Conservation (phyloP, 257 asterid species). For the Salvia miltiorrhiza region DNA sequence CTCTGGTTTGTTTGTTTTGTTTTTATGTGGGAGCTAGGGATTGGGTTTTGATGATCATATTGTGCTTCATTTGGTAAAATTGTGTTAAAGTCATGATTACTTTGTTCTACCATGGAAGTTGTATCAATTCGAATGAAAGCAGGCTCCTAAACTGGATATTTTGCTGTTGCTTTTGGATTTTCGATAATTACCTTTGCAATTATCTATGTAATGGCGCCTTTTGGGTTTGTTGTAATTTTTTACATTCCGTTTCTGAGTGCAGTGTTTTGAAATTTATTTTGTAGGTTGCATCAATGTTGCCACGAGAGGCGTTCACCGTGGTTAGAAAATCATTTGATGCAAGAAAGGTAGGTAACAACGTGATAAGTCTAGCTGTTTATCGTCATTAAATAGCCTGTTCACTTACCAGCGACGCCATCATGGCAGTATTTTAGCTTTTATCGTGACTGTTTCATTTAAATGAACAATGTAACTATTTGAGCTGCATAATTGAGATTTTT, state of each 20-base stretch:
- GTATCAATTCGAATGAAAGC: not conserved
- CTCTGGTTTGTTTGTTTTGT: not conserved
- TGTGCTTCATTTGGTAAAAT: slow-evolving; percentile 2
- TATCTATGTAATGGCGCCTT: not conserved
- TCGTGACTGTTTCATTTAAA: not conserved
- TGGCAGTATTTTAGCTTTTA: not conserved
- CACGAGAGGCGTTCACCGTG: slow-evolving; percentile 78
- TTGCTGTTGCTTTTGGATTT: not conserved
- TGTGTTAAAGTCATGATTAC: not conserved
- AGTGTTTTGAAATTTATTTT: slow-evolving; percentile 15
- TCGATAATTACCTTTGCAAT: not conserved
- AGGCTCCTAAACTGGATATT: not conserved
- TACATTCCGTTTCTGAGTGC: slow-evolving; percentile 2
- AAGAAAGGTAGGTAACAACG: slow-evolving; percentile 66
- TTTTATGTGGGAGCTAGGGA: slow-evolving; percentile 1
- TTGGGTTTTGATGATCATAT: not conserved
- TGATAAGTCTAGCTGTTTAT: not conserved
- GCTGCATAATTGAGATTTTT: not conserved
- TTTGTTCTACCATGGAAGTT: not conserved
- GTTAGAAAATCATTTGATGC: slow-evolving; percentile 95
- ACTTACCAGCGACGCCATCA: too few relatives aligned
- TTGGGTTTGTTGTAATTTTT: not conserved
- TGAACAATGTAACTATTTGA: not conserved
- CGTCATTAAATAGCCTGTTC: too few relatives aligned
- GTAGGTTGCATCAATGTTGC: slow-evolving; percentile 96